A percentile compares a stretch with the other conserved stretches of the same genome.
Evolutionary conservation across 805 yeast species (phyloP).

Genomic region (Barnettozyma salicaria): DNA sequence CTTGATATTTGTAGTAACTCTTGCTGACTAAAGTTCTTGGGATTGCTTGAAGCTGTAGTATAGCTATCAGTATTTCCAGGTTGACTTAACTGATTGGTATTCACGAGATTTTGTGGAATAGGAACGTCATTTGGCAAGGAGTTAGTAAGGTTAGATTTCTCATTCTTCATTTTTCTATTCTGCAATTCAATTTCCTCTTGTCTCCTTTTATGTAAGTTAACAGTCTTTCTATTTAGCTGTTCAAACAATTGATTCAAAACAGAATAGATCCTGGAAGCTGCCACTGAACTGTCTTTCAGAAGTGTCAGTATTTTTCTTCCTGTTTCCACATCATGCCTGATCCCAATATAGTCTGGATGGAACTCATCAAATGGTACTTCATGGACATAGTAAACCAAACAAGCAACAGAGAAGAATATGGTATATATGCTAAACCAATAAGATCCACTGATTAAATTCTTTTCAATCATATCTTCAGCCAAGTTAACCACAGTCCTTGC

Average conservation of each 20-base stretch:
- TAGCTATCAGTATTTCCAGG: background rate
- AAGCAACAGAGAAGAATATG: conserved; percentile 82
- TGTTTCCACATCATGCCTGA: conserved; percentile 70
- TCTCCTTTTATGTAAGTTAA: conserved; percentile 34
- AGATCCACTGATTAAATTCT: conserved; percentile 69
- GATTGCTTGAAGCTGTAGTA: background rate
- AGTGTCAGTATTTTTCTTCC: conserved; percentile 71
- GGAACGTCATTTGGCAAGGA: conserved; percentile 17
- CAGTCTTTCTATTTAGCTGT: conserved; percentile 68
- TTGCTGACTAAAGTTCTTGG: conserved; percentile 1
- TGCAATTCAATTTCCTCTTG: conserved; percentile 9
- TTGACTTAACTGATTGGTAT: conserved; percentile 3
- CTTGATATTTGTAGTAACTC: conserved; percentile 8
- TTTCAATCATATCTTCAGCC: conserved; percentile 73
- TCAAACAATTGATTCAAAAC: conserved; percentile 76
- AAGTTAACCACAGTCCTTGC: conserved; percentile 77
- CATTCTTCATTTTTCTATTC: conserved; percentile 9
- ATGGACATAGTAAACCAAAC: conserved; percentile 75
- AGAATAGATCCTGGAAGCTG: conserved; percentile 76
- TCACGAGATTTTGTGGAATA: conserved; percentile 24
- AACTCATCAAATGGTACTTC: conserved; percentile 40
- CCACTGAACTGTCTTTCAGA: conserved; percentile 66
- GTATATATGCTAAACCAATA: conserved; percentile 92
- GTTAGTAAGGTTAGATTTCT: conserved; percentile 7
- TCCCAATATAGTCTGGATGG: conserved; percentile 48